Conservation (phyloP, 2,329 filamentous ascomycete genomes). For the Colletotrichum sojae region DNA sequence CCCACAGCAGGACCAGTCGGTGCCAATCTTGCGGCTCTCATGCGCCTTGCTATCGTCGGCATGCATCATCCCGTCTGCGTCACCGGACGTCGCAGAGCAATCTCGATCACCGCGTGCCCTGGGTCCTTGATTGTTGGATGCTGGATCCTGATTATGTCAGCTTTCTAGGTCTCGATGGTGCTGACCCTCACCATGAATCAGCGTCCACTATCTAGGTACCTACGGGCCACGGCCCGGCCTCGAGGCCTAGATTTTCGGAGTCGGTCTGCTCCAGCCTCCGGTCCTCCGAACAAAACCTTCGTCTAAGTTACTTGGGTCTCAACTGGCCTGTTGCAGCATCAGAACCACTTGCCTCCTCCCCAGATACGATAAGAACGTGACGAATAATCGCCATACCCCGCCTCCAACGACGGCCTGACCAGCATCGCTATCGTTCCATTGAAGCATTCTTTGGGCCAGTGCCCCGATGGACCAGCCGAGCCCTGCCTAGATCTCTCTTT, state of each 20-base stretch:
- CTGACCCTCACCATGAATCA: no score
- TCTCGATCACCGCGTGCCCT: not conserved
- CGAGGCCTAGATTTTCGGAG: no score
- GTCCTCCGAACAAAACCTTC: no score
- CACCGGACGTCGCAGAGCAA: not conserved
- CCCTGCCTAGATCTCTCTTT: not conserved
- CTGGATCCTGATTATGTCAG: no score
- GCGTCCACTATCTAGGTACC: no score
- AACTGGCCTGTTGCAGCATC: not conserved
- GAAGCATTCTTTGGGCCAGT: slow-evolving; percentile 7
- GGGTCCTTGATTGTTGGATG: not conserved
- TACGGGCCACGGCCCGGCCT: no score
- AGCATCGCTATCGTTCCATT: slow-evolving; percentile 16
- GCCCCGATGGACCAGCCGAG: slow-evolving; percentile 22
- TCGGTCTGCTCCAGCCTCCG: no score
- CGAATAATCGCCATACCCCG: not conserved
- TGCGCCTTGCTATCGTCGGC: slow-evolving; percentile 14
- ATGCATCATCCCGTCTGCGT: slow-evolving; percentile 35
- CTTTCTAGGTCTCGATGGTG: no score
- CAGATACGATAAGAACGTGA: not conserved
- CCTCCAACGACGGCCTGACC: not conserved
- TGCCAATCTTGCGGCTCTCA: slow-evolving; percentile 20
- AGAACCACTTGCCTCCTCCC: not conserved
- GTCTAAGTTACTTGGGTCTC: not conserved
- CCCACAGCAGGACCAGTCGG: not conserved